Percentiles rank a stretch among this genome's conserved stretches.
Conservation (phyloP, 139 green algal genomes). For the Tetraselmis striata region DNA sequence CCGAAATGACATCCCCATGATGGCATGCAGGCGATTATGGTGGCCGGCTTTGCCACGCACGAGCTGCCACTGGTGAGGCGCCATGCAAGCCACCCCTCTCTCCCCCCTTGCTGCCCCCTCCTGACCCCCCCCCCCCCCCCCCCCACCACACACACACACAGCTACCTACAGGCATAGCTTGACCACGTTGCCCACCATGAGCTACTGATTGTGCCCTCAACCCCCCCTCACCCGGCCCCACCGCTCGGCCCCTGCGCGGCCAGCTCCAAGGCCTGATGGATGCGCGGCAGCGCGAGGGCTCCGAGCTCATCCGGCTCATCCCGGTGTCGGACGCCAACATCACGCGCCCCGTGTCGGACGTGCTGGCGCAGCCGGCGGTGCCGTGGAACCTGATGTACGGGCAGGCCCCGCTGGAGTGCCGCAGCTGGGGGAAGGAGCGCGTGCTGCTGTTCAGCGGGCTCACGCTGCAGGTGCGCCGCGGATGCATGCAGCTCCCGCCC, state of each 20-base stretch:
- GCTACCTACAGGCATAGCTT: too few relatives aligned
- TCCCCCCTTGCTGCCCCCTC: not conserved
- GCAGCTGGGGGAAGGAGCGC: not conserved
- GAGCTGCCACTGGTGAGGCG: not conserved
- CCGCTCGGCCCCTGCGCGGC: not conserved
- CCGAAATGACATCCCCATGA: too few relatives aligned
- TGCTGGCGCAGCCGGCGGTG: not conserved
- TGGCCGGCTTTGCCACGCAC: not conserved
- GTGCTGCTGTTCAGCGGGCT: not conserved
- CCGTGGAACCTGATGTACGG: not conserved
- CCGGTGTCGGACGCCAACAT: not conserved
- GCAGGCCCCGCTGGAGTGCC: not conserved
- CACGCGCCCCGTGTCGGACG: not conserved
- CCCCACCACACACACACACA: too few relatives aligned
- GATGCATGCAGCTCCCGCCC: too few relatives aligned
- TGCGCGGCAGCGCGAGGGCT: not conserved
- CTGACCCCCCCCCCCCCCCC: not conserved
- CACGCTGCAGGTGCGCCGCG: too few relatives aligned
- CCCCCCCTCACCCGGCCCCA: not conserved
- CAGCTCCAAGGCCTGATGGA: not conserved
- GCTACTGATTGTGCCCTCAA: too few relatives aligned
- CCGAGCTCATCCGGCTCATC: not conserved
- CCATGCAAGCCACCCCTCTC: not conserved
- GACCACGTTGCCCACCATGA: too few relatives aligned
- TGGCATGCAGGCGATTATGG: not conserved